Evolutionary conservation across 106 monocot species (phyloP).

Genomic region (Amphibolis antarctica): DNA sequence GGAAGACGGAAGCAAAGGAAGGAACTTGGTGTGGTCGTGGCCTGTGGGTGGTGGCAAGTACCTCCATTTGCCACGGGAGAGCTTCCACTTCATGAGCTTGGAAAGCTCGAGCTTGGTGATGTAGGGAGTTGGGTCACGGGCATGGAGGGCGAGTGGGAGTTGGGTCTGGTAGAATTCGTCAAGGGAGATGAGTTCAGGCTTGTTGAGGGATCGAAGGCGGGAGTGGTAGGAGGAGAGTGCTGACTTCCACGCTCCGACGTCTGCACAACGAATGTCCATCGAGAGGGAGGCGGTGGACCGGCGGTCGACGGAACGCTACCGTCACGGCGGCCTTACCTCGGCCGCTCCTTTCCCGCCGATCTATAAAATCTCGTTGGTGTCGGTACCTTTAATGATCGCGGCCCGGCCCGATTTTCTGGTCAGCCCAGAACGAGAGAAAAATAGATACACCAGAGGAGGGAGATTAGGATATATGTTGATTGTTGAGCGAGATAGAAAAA

Average conservation of each 20-base stretch:
- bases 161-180: conserved; percentile 58
- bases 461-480: too few species aligned
- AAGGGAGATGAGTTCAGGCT: conserved; percentile 54
- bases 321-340: too few species aligned
- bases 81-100: conserved; percentile 83
- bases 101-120: conserved; percentile 60
- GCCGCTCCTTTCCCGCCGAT: too few species aligned
- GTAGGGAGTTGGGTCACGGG: conserved; percentile 52
- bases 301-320: too few species aligned
- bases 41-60: neutral
- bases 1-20: neutral
- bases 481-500: too few species aligned
- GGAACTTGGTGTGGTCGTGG: neutral
- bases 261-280: conserved; percentile 12
- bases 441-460: too few species aligned
- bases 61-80: conserved; percentile 92
- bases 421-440: too few species aligned
- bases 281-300: too few species aligned
- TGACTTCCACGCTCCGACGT: conserved; percentile 36
- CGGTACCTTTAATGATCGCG: too few species aligned
- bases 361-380: too few species aligned
- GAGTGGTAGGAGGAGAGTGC: conserved; percentile 37
- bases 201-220: conserved; percentile 34
- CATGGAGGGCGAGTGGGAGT: conserved; percentile 41
- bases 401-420: too few species aligned